Conservation (phyloP, 83 land plant genomes). For the Picea mariana region DNA sequence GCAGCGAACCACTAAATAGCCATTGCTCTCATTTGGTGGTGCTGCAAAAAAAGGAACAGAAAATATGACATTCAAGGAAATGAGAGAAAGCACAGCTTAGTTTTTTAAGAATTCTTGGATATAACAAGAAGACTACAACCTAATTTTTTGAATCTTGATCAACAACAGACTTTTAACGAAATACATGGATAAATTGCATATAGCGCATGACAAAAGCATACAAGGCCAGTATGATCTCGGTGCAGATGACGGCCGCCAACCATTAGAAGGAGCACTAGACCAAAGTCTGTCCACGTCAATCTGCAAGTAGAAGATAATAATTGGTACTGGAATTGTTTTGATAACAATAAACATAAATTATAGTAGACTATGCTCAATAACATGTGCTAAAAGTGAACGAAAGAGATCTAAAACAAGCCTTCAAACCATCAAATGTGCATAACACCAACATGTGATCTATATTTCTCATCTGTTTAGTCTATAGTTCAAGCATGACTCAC, state of each 20-base stretch:
- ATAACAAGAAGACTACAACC: not conserved
- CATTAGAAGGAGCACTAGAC: slow-evolving; percentile 60
- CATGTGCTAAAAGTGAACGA: not conserved
- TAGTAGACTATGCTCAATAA: not conserved
- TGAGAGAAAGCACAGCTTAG: not conserved
- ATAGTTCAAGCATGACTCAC: no score
- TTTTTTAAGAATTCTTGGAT: not conserved
- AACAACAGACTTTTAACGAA: not conserved
- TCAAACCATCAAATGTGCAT: not conserved
- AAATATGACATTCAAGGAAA: not conserved
- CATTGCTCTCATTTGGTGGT: slow-evolving; percentile 80
- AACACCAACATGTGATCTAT: not conserved
- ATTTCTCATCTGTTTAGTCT: not conserved
- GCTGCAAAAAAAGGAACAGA: slow-evolving; percentile 37
- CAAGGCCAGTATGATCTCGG: slow-evolving; percentile 77
- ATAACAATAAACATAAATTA: slow-evolving; percentile 4
- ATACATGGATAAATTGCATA: not conserved
- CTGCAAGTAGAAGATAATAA: slow-evolving; percentile 24
- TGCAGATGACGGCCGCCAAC: slow-evolving; percentile 88
- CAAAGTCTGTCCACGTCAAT: slow-evolving; percentile 60
- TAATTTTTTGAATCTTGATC: not conserved
- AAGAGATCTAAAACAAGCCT: not conserved
- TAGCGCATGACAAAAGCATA: slow-evolving; percentile 24
- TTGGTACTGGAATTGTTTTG: not conserved
- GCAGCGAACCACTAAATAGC: slow-evolving; percentile 89